Percentiles rank a stretch among this genome's conserved stretches.
Evolutionary conservation across 257 asterid genomes (phyloP).

Genomic region (Salvia rosmarinus): DNA sequence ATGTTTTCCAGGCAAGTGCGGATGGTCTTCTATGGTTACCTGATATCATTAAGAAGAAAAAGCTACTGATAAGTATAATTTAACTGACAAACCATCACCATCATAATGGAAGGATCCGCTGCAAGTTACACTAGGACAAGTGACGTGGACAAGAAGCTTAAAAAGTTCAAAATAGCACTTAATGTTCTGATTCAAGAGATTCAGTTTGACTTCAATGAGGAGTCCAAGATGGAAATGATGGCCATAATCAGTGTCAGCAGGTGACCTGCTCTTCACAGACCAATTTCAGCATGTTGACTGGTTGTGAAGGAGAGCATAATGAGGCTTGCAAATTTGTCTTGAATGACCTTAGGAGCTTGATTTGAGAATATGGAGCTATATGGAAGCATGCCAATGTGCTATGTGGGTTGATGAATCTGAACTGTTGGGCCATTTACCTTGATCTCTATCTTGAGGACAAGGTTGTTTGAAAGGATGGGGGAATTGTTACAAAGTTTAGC

Average conservation of each 20-base stretch:
- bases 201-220: background rate
- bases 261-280: no score
- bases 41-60: constrained; percentile 39
- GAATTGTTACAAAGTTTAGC: no score
- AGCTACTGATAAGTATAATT: constrained; percentile 2
- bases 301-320: no score
- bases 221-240: background rate
- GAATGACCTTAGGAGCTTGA: no score
- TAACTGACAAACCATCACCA: constrained; percentile 5
- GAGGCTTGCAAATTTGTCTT: no score
- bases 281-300: no score
- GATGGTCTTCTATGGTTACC: constrained; percentile 99
- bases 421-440: no score
- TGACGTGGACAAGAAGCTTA: constrained; percentile 6
- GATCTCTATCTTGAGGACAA: no score
- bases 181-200: constrained; percentile 4
- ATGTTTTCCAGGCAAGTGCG: constrained; percentile 95
- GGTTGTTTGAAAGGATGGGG: no score
- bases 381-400: no score
- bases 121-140: background rate
- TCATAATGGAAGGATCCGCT: background rate
- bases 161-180: constrained; percentile 16
- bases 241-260: background rate
- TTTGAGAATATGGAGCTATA: no score
- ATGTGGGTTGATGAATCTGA: no score